Base-by-base conservation (phyloP, 129 eudicot genomes). In the Apium graveolens region DNA sequence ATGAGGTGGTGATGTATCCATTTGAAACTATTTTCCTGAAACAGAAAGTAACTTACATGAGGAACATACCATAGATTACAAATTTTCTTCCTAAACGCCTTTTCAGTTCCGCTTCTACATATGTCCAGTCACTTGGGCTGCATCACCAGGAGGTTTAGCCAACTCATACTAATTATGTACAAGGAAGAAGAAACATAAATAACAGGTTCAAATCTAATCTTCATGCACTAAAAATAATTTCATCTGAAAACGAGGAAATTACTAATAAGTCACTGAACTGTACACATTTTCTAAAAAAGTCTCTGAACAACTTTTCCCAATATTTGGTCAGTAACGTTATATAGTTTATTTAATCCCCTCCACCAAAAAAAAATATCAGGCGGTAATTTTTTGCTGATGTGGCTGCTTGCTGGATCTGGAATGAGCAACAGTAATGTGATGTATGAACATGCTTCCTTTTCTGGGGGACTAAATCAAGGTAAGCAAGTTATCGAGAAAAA, bases 71-170 rank as follows among this genome's bases (percentile, higher is more conserved):
- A 51, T 87, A 87, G 31, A 92, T 86, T 77, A 96, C 81, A 85
- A 96, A 96, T 53, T 85, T 87, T 79, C 93, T 87, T 60, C 99
- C 99, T 57, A 96, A 76, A 13, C 91, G 96, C 85, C 88, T 90
- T 86, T 90, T 96, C 84, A 96, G 78, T 83, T 92, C 97, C 74
- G 90, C 90, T 86, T 92, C 94, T 78, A 88, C 89, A 73, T 92
- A 96, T 72, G 84, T 90, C 99, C 97, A 96, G 80, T 96, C 99
- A 85, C 90, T 87, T 45, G 96, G 99, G 92, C 99, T 95, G 91
- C 90, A 89, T 76, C 70, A 73, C 72, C 70, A 69, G 46, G 73
- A 78, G 73, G 73, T 32, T 31, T 21, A 41, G 42, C 70, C 55
- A n/a, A 60, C 73, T 70, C 71, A 78, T 68, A 75, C 60, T 21